phyloP scores from a whole-genome alignment of 352 stramenopile genomes.

The Globisporangium cederbergense region DNA sequence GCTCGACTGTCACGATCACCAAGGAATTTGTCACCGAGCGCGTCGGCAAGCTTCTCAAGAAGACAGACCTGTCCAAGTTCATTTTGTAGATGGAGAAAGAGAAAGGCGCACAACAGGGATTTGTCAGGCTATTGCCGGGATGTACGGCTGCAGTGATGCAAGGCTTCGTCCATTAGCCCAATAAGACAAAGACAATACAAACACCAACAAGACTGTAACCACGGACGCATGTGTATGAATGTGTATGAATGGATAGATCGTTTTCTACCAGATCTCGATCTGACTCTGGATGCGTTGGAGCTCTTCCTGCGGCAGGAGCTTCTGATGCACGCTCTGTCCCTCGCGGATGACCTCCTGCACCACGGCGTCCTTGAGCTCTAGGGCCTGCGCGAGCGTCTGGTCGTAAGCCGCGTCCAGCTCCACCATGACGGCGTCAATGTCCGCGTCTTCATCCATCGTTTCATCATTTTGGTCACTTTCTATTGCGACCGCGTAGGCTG shows the following conservation, averaged over 20 bases:
- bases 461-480: constrained; percentile 23
- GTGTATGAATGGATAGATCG: no score
- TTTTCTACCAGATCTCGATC: constrained; percentile 73
- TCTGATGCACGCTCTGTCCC: constrained; percentile 34
- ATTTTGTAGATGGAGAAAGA: constrained; percentile 88
- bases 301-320: constrained; percentile 61
- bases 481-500: constrained; percentile 28
- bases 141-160: background rate
- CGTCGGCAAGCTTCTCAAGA: constrained; percentile 93
- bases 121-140: background rate
- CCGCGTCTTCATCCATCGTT: constrained; percentile 25
- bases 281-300: constrained; percentile 70
- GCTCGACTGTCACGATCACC: constrained; percentile 88
- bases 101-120: no score
- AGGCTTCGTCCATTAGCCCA: background rate
- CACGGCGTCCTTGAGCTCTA: constrained; percentile 41
- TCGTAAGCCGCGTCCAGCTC: constrained; percentile 53
- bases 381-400: constrained; percentile 24
- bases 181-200: background rate
- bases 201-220: background rate
- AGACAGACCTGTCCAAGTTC: constrained; percentile 97
- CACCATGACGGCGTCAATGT: constrained; percentile 45
- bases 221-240: background rate
- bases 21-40: constrained; percentile 94
- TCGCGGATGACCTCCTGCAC: constrained; percentile 45